Evolutionary conservation across 805 yeast genomes (phyloP).

Genomic region (Saccharomycopsis synnaedendra): DNA sequence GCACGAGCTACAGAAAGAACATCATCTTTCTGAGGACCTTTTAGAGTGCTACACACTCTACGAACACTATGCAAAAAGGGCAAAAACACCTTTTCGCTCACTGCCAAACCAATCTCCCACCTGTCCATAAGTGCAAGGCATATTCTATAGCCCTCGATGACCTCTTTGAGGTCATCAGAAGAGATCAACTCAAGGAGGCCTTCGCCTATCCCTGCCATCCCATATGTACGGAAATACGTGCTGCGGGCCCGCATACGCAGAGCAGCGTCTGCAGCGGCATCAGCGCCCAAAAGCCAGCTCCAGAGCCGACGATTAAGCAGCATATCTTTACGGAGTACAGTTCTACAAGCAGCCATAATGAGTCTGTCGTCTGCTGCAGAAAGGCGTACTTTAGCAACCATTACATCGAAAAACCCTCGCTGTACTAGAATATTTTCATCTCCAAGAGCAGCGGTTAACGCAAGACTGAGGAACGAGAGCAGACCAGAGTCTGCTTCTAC

Average conservation of each 20-base stretch:
- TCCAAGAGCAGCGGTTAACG: constrained; percentile 57
- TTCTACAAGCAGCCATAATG: constrained; percentile 49
- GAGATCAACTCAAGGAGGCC: constrained; percentile 43
- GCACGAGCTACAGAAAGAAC: constrained; percentile 48
- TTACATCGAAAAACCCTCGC: constrained; percentile 79
- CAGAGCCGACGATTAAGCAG: constrained; percentile 87
- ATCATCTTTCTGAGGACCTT: constrained; percentile 26
- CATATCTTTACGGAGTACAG: constrained; percentile 81
- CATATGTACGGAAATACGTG: constrained; percentile 51
- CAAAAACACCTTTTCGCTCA: constrained; percentile 59
- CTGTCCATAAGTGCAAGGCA: constrained; percentile 73
- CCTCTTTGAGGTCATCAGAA: constrained; percentile 20
- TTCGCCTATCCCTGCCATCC: constrained; percentile 34
- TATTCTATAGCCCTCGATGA: constrained; percentile 47
- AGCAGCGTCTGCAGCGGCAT: constrained; percentile 18
- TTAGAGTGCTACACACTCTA: neutral
- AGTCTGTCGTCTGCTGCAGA: constrained; percentile 48
- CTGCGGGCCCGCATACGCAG: constrained; percentile 23
- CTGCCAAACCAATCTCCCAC: constrained; percentile 82
- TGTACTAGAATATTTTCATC: constrained; percentile 65
- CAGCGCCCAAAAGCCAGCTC: constrained; percentile 89
- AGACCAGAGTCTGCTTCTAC: constrained; percentile 18
- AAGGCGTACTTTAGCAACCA: constrained; percentile 57
- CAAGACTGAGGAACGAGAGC: constrained; percentile 48
- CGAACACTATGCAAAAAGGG: constrained; percentile 42